Evolutionary conservation across 768 basidiomycete genomes (phyloP).

Genomic region (Neoboletus magnificus): DNA sequence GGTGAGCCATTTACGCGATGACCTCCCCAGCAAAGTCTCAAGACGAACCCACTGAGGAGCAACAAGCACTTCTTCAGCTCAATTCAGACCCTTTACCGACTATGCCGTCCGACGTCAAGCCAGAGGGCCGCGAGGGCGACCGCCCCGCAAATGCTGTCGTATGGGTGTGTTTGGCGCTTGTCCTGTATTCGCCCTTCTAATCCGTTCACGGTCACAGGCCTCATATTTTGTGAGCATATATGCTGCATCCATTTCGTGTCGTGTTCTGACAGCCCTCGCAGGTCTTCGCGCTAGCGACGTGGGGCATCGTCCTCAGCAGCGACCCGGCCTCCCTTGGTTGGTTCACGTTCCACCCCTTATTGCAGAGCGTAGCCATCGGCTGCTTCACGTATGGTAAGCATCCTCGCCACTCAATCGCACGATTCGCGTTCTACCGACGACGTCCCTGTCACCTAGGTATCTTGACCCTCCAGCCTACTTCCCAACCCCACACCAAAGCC

Average conservation of each 20-base stretch:
- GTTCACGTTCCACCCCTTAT: constrained; percentile 65
- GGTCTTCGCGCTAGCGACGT: constrained; percentile 43
- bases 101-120: constrained; percentile 31
- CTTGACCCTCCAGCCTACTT: constrained; percentile 72
- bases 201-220: constrained; percentile 1
- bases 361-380: constrained; percentile 56
- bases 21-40: not conserved
- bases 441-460: constrained; percentile 46
- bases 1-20: not conserved
- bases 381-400: constrained; percentile 60
- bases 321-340: constrained; percentile 47
- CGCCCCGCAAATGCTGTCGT: constrained; percentile 31
- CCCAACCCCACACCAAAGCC: constrained; percentile 59
- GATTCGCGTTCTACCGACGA: not conserved
- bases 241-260: not conserved
- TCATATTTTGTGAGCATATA: constrained; percentile 18
- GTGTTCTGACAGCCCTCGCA: constrained; percentile 21
- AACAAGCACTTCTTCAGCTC: constrained; percentile 11
- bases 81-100: not conserved
- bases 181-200: not conserved
- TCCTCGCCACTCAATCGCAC: not conserved
- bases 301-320: constrained; percentile 44
- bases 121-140: constrained; percentile 41
- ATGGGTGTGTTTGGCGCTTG: constrained; percentile 32
- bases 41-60: constrained; percentile 7